Evolutionary conservation across 345 rosid species (phyloP).

Genomic region (Sisymbrium irio): DNA sequence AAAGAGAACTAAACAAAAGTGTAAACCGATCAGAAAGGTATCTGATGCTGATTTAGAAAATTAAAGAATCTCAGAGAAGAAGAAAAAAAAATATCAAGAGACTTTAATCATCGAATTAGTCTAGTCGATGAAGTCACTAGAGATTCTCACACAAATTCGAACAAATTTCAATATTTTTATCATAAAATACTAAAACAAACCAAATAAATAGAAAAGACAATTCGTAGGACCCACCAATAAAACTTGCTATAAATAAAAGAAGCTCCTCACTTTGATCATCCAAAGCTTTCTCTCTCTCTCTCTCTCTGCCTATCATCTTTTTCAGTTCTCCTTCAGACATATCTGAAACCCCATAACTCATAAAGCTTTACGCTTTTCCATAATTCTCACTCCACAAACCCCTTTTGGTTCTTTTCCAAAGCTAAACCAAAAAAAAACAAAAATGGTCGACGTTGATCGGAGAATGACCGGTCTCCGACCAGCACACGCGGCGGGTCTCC

Average conservation of each 20-base stretch:
- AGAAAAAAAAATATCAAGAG: not conserved
- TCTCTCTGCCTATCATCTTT: conserved; percentile 24
- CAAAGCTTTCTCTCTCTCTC: conserved; percentile 15
- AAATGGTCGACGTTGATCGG: conserved; percentile 98
- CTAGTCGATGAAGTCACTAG: conserved; percentile 30
- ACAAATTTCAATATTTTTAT: not conserved
- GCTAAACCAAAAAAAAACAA: not conserved
- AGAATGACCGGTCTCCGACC: conserved; percentile 88
- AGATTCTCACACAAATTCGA: conserved; percentile 29
- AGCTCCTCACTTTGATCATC: conserved; percentile 14
- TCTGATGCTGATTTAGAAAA: conserved; percentile 26
- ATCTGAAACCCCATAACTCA: conserved; percentile 39
- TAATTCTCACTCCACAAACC: not conserved
- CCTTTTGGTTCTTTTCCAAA: not conserved
- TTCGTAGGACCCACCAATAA: conserved; percentile 30
- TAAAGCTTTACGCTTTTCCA: conserved; percentile 24
- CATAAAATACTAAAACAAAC: conserved; percentile 3
- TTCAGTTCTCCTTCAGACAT: conserved; percentile 32
- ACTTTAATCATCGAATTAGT: conserved; percentile 35
- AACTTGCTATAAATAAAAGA: conserved; percentile 33
- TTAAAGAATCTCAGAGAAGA: conserved; percentile 11
- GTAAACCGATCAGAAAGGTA: conserved; percentile 36
- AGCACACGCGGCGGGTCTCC: conserved; percentile 85
- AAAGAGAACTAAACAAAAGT: conserved; percentile 25
- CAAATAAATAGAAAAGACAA: conserved; percentile 17